Percentiles rank a stretch among this genome's conserved stretches.
These are phyloP conservation scores for Yamadazyma trypodendri DNA, from an alignment of 1,139 yeast species.

Conservation along the genomic window DNA sequence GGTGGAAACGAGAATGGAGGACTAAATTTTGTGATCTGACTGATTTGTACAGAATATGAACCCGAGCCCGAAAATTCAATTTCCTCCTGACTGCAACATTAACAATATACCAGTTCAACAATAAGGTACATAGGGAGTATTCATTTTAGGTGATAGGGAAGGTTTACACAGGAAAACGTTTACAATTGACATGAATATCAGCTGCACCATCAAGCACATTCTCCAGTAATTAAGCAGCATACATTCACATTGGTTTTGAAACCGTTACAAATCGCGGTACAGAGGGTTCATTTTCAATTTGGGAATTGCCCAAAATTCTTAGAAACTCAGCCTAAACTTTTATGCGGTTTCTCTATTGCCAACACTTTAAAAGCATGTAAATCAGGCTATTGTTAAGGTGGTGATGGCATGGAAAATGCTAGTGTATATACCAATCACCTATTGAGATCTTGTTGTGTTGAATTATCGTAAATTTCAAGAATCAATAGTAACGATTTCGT, in stretches of 20 bases:
- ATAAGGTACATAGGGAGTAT: background rate
- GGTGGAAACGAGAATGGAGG: background rate
- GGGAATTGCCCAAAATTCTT: background rate
- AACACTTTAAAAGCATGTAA: background rate
- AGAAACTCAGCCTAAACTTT: background rate
- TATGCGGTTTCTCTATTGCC: too few species aligned
- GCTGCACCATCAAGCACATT: background rate
- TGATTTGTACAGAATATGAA: too few species aligned
- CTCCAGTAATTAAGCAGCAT: background rate
- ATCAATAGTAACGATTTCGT: too few species aligned
- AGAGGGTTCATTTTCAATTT: background rate
- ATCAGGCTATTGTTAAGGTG: background rate
- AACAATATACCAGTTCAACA: background rate
- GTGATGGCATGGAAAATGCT: background rate
- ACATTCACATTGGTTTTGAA: background rate
- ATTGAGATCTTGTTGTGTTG: too few species aligned
- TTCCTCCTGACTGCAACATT: background rate
- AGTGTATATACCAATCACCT: too few species aligned
- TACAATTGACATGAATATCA: background rate
- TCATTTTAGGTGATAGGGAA: too few species aligned
- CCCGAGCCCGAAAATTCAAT: background rate
- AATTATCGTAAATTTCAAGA: too few species aligned
- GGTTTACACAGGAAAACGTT: background rate
- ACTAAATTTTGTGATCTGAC: slow-evolving; percentile 1
- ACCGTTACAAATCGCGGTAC: background rate